phyloP scores from a whole-genome alignment of 1,284 basidiomycete genomes.

The Melanopsichium pennsylvanicum region DNA sequence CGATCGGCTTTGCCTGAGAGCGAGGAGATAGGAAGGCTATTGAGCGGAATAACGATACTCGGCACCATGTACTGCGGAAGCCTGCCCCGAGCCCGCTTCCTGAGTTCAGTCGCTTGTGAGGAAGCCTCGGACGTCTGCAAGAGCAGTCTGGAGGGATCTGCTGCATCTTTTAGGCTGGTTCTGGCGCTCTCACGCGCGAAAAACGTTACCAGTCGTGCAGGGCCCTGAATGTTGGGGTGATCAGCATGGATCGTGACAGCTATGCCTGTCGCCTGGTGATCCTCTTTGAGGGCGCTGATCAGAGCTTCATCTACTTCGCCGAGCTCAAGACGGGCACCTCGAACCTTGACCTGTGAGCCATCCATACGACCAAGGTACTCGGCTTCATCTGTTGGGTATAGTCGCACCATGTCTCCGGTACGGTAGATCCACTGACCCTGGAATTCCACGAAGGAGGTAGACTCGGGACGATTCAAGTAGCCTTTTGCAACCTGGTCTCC shows the following conservation, averaged over 20 bases:
- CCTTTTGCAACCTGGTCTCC: constrained; percentile 58
- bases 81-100: constrained; percentile 15
- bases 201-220: constrained; percentile 50
- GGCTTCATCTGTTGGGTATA: constrained; percentile 47
- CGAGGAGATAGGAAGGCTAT: constrained; percentile 47
- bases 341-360: constrained; percentile 60
- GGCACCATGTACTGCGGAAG: constrained; percentile 62
- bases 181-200: constrained; percentile 21
- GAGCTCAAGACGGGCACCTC: constrained; percentile 61
- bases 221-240: constrained; percentile 29
- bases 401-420: constrained; percentile 58
- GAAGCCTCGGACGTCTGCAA: constrained; percentile 7
- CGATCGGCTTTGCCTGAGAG: constrained; percentile 58
- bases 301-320: constrained; percentile 55
- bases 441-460: constrained; percentile 38
- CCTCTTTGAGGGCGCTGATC: constrained; percentile 4
- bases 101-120: constrained; percentile 7
- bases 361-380: constrained; percentile 61
- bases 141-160: constrained; percentile 4
- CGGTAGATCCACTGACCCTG: constrained; percentile 46
- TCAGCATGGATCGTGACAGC: constrained; percentile 42
- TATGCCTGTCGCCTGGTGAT: constrained; percentile 9
- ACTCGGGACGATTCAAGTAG: constrained; percentile 46
- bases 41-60: constrained; percentile 46
- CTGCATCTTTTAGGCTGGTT: constrained; percentile 3